A percentile compares a stretch with the other conserved stretches of the same genome.
phyloP scores from a whole-genome alignment of 208 protist species.

The Naegleria fowleri region DNA sequence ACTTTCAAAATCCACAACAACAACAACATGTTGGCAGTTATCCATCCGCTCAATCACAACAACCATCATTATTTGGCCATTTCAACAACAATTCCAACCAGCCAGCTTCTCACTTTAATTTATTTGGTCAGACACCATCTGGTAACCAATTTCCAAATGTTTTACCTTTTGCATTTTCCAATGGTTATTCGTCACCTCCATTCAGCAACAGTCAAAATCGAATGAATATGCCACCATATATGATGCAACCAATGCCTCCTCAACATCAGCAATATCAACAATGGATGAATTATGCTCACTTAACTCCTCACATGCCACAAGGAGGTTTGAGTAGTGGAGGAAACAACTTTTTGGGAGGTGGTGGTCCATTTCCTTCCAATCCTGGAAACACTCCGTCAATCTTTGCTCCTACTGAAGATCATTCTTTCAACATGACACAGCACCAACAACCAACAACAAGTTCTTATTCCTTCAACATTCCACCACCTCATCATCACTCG shows the following conservation, averaged over 20 bases:
- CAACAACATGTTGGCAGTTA: too few species aligned
- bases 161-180: neutral
- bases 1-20: neutral
- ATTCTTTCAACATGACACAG: neutral
- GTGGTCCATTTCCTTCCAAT: too few species aligned
- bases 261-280: neutral
- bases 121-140: neutral
- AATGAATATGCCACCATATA: neutral
- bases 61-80: too few species aligned
- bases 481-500: too few species aligned
- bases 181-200: neutral
- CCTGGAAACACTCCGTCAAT: too few species aligned
- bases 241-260: neutral
- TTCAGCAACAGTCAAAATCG: neutral
- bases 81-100: too few species aligned
- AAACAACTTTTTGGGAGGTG: neutral
- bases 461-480: neutral
- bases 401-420: too few species aligned
- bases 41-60: too few species aligned
- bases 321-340: neutral
- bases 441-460: neutral
- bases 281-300: neutral
- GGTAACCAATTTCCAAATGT: neutral
- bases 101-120: neutral
- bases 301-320: neutral